phyloP scores from a whole-genome alignment of 345 rosid genomes.

The Hibiscus trionum region DNA sequence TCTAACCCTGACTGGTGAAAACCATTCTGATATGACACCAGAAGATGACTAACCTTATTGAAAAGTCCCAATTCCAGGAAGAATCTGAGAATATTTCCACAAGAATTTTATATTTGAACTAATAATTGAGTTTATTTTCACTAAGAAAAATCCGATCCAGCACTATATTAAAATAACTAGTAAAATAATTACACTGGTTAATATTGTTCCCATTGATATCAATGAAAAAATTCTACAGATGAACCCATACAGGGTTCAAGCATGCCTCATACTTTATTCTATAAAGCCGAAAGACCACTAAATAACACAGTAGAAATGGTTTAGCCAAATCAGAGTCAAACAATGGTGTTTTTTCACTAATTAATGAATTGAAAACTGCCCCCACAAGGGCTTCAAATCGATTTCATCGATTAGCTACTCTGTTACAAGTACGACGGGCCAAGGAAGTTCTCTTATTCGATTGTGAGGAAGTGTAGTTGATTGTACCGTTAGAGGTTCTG shows the following conservation, averaged over 20 bases:
- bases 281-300: conserved; percentile 7
- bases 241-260: conserved; percentile 9
- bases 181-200: conserved; percentile 15
- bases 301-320: conserved; percentile 4
- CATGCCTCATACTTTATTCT: conserved; percentile 15
- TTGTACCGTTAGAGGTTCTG: neutral
- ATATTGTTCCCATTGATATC: conserved; percentile 3
- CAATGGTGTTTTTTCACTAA: conserved; percentile 12
- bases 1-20: neutral
- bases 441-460: conserved; percentile 21
- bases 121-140: neutral
- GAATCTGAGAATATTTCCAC: too few species aligned
- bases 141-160: neutral
- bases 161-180: conserved; percentile 5
- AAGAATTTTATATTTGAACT: neutral
- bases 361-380: conserved; percentile 22
- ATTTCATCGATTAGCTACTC: neutral
- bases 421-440: neutral
- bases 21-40: neutral
- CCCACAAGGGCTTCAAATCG: conserved; percentile 14
- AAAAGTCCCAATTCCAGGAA: neutral
- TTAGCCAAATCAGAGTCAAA: conserved; percentile 15
- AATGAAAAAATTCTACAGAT: conserved; percentile 1
- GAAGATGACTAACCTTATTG: neutral
- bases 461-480: conserved; percentile 3